phyloP scores from a whole-genome alignment of 768 basidiomycete species.

The Xerocomus spinulosus region DNA sequence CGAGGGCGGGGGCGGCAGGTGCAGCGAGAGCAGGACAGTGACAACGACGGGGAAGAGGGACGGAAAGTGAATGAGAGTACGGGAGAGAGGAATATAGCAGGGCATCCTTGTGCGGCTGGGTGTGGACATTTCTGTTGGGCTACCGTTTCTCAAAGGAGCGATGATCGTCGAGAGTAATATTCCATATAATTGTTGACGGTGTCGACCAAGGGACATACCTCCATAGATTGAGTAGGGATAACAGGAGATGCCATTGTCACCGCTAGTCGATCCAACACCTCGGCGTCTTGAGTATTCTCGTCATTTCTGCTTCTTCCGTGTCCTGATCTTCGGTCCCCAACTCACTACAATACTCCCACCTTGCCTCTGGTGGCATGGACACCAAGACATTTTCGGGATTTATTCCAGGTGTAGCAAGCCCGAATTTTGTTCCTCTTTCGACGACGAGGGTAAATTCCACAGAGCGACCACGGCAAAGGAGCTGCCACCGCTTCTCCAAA shows the following conservation, averaged over 20 bases:
- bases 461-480: conserved; percentile 47
- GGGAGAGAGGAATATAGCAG: conserved; percentile 27
- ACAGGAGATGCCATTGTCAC: neutral
- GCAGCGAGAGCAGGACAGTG: conserved; percentile 16
- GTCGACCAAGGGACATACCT: too few species aligned
- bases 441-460: conserved; percentile 65
- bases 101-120: conserved; percentile 71
- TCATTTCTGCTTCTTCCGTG: conserved; percentile 47
- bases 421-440: conserved; percentile 67
- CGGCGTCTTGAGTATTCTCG: conserved; percentile 41
- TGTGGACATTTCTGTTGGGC: conserved; percentile 84
- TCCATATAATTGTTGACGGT: too few species aligned
- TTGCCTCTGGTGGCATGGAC: conserved; percentile 58
- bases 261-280: conserved; percentile 13
- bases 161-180: conserved; percentile 6
- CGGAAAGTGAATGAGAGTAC: neutral
- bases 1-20: conserved; percentile 29
- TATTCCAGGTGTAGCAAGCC: conserved; percentile 54
- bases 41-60: conserved; percentile 10
- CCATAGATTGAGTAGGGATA: too few species aligned
- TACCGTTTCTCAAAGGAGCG: conserved; percentile 19
- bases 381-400: conserved; percentile 63
- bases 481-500: conserved; percentile 44
- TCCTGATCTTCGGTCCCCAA: conserved; percentile 43
- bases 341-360: conserved; percentile 67